These are phyloP conservation scores for Symbiodinium natans DNA, from an alignment of 73 alveolate species.

Conservation along the genomic window DNA sequence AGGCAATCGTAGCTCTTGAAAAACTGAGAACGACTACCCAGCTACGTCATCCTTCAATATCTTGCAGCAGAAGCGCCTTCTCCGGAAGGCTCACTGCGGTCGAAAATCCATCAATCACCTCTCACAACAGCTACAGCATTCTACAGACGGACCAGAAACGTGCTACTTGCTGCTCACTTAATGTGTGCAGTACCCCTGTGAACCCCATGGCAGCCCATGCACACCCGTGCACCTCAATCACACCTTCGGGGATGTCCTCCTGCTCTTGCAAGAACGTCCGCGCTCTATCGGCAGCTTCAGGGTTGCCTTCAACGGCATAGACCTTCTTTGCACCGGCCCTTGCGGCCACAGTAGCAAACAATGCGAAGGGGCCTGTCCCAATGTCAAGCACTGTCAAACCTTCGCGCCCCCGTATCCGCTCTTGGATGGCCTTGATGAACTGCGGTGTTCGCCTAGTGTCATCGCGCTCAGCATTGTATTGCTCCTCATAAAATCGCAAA, in stretches of 20 bases:
- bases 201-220: no score
- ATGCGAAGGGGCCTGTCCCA: conserved; percentile 92
- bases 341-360: conserved; percentile 87
- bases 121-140: background rate
- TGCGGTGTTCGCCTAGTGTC: conserved; percentile 72
- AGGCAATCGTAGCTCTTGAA: no score
- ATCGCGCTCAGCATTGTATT: conserved; percentile 79
- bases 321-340: conserved; percentile 92
- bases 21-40: no score
- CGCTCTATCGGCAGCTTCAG: conserved; percentile 82
- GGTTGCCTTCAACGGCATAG: conserved; percentile 71
- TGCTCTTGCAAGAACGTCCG: conserved; percentile 23
- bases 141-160: background rate
- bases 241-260: conserved; percentile 82
- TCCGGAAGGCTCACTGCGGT: conserved; percentile 76
- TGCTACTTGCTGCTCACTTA: no score
- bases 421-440: conserved; percentile 59
- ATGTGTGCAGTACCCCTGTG: no score
- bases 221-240: background rate
- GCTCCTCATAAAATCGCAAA: conserved; percentile 53
- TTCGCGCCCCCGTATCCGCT: background rate
- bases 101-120: conserved; percentile 70
- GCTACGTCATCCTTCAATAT: no score
- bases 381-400: conserved; percentile 88
- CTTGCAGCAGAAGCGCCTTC: background rate